Percentiles rank a stretch among this genome's conserved stretches.
phyloP scores from a whole-genome alignment of 202 grass and related monocot genomes.

The Dendrocalamus latiflorus region DNA sequence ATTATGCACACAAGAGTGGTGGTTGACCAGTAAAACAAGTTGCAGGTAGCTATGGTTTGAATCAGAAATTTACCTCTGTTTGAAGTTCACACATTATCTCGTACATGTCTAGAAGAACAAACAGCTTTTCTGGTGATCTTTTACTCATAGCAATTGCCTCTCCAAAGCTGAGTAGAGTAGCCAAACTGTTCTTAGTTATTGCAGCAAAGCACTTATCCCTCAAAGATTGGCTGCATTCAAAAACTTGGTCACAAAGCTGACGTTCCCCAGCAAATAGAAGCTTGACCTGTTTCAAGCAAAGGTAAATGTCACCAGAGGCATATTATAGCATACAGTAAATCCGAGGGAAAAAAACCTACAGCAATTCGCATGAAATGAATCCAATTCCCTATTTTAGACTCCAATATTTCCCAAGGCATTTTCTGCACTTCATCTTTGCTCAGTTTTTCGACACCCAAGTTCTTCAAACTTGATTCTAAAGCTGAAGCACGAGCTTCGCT shows the following conservation, averaged over 20 bases:
- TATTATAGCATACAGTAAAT: neutral
- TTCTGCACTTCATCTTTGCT: constrained; percentile 98
- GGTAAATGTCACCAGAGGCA: constrained; percentile 8
- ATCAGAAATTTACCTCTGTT: constrained; percentile 58
- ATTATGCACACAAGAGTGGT: neutral
- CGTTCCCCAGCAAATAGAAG: constrained; percentile 86
- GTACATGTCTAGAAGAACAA: constrained; percentile 97
- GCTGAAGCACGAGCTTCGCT: constrained; percentile 78
- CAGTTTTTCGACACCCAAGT: constrained; percentile 92
- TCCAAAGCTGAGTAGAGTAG: constrained; percentile 88
- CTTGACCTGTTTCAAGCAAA: constrained; percentile 71
- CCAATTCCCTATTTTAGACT: constrained; percentile 93
- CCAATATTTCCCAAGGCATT: constrained; percentile 91
- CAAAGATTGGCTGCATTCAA: constrained; percentile 76
- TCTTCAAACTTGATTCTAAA: constrained; percentile 87
- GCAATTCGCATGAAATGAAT: constrained; percentile 98
- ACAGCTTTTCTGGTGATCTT: constrained; percentile 90
- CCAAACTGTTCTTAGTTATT: constrained; percentile 82
- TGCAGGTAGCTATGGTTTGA: neutral
- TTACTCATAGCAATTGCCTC: constrained; percentile 98
- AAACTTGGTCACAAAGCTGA: constrained; percentile 89
- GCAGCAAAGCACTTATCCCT: constrained; percentile 83
- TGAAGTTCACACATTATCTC: constrained; percentile 98
- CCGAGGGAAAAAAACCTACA: constrained; percentile 39
- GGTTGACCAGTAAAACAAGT: neutral